A percentile compares a stretch with the other conserved stretches of the same genome.
Evolutionary conservation across 176 grass and related monocot species (phyloP).

Genomic region (Aegilops tauschii): DNA sequence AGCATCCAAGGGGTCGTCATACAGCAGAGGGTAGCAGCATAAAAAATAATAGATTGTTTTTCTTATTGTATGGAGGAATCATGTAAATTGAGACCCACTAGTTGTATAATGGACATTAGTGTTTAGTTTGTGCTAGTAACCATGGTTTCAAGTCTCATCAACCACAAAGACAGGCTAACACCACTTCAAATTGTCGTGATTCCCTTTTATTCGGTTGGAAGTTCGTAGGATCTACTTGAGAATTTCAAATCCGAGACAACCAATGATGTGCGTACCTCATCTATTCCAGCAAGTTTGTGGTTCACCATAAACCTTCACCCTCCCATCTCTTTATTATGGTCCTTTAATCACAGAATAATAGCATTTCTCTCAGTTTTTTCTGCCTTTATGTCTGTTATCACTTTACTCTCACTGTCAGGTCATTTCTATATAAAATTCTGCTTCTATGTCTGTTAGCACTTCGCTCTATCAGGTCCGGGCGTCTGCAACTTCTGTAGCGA

Average conservation of each 20-base stretch:
- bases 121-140: conserved; percentile 1
- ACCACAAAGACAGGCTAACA: background rate
- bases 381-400: background rate
- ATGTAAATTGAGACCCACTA: conserved; percentile 28
- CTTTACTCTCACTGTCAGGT: background rate
- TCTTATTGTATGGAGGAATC: background rate
- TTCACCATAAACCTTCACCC: background rate
- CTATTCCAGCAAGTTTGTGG: conserved; percentile 1
- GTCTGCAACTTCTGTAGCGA: background rate
- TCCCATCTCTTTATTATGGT: background rate
- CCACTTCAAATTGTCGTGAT: background rate
- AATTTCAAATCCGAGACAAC: conserved; percentile 4
- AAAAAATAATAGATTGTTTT: background rate
- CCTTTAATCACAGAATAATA: conserved; percentile 4
- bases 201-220: background rate
- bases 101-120: conserved; percentile 13
- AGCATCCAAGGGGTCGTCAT: conserved; percentile 30
- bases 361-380: background rate
- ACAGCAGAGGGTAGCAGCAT: conserved; percentile 21
- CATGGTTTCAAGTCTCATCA: background rate
- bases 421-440: background rate
- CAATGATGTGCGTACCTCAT: background rate
- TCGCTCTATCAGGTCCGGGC: background rate
- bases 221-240: background rate
- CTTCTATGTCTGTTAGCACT: background rate